These are phyloP conservation scores for Astragalus glycyphyllos DNA, from an alignment of 306 rosid genomes.

Conservation along the genomic window DNA sequence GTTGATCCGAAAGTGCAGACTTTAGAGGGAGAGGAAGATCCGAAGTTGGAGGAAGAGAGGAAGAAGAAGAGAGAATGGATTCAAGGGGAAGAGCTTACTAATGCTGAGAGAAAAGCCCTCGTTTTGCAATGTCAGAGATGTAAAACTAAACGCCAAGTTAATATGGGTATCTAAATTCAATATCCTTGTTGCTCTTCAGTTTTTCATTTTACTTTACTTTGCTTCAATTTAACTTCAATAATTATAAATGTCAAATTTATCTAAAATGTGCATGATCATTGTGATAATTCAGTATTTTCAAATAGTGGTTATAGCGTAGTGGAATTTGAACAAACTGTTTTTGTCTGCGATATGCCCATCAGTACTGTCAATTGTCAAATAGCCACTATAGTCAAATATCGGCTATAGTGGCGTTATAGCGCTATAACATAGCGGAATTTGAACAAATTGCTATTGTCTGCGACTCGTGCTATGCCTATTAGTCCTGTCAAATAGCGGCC, in stretches of 20 bases:
- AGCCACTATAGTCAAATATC: no score
- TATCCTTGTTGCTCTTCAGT: background rate
- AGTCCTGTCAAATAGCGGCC: no score
- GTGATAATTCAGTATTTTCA: background rate
- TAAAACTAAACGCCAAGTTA: conserved; percentile 79
- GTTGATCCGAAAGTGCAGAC: conserved; percentile 67
- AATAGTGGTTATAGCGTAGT: no score
- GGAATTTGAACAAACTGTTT: no score
- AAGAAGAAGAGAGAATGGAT: conserved; percentile 58
- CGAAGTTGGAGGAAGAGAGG: conserved; percentile 67
- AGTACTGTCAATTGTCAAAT: no score
- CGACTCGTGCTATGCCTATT: no score
- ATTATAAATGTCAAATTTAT: background rate
- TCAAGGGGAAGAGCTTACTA: conserved; percentile 67
- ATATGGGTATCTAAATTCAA: conserved; percentile 63
- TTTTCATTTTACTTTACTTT: background rate
- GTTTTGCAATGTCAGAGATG: conserved; percentile 65
- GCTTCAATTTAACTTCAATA: background rate
- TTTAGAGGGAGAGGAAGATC: conserved; percentile 68
- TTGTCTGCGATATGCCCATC: no score
- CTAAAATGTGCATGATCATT: background rate
- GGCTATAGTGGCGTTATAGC: no score
- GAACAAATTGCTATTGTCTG: no score
- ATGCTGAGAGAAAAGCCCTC: conserved; percentile 72
- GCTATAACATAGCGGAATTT: no score